Conservation (phyloP, 495 filamentous ascomycete species). For the Sphaerosporella brunnea region DNA sequence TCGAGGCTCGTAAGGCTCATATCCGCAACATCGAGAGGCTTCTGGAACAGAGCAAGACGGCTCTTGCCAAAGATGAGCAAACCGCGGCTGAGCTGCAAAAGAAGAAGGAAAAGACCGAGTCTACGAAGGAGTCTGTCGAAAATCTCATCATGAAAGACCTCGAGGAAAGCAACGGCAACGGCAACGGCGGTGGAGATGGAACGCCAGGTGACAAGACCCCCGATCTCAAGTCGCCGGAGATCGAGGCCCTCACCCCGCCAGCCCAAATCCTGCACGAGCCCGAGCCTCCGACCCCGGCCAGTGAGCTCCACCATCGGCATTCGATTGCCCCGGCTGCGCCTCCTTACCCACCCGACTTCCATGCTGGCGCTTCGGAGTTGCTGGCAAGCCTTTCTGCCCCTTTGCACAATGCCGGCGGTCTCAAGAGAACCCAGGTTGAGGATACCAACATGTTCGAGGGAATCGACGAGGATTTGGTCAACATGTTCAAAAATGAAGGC, state of each 20-base stretch:
- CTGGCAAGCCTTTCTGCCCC: constrained; percentile 34
- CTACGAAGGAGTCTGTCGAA: constrained; percentile 71
- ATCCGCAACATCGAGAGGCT: constrained; percentile 69
- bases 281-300: constrained; percentile 12
- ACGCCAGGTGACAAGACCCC: constrained; percentile 27
- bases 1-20: constrained; percentile 65
- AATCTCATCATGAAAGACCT: constrained; percentile 70
- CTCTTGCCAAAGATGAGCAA: constrained; percentile 48
- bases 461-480: constrained; percentile 68
- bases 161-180: constrained; percentile 34
- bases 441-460: constrained; percentile 46
- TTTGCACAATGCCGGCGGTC: constrained; percentile 27
- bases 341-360: constrained; percentile 25
- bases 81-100: constrained; percentile 39
- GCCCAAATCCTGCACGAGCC: constrained; percentile 28
- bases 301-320: constrained; percentile 25
- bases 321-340: constrained; percentile 29
- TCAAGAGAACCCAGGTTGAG: constrained; percentile 63
- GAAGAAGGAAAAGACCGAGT: constrained; percentile 49
- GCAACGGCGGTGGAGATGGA: constrained; percentile 28
- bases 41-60: constrained; percentile 52
- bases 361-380: constrained; percentile 32
- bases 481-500: constrained; percentile 45
- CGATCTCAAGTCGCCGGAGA: constrained; percentile 45
- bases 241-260: constrained; percentile 73